phyloP scores from a whole-genome alignment of 148 eudicot genomes.

The Diospyros kaki region DNA sequence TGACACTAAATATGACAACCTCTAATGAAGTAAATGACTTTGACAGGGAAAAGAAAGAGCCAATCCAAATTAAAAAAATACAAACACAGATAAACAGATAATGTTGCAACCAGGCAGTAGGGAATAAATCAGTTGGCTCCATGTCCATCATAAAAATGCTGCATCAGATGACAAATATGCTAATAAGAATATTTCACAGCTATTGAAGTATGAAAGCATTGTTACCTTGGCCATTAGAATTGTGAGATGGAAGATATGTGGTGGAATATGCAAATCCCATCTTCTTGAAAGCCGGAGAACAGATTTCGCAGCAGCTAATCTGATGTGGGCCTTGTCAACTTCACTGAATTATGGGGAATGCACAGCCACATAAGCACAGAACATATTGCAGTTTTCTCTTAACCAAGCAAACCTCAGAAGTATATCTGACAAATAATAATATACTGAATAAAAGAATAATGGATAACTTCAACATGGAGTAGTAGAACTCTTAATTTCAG shows the following conservation, averaged over 20 bases:
- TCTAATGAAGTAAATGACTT: neutral
- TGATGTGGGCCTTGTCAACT: constrained; percentile 46
- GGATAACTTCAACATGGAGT: neutral
- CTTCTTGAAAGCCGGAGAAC: constrained; percentile 79
- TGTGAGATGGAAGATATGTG: constrained; percentile 57
- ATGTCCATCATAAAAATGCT: neutral
- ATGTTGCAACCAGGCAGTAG: neutral
- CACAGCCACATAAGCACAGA: constrained; percentile 9
- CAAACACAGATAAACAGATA: neutral
- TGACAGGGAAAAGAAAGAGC: constrained; percentile 1
- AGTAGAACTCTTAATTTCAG: too few relatives aligned
- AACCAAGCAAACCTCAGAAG: neutral
- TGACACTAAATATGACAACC: neutral
- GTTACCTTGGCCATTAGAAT: constrained; percentile 75
- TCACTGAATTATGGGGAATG: constrained; percentile 42
- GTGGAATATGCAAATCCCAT: constrained; percentile 85
- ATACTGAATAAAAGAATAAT: neutral
- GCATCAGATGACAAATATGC: neutral
- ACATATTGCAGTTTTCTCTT: neutral
- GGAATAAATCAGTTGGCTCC: neutral
- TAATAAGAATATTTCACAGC: too few relatives aligned
- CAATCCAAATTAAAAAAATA: neutral
- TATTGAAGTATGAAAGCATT: neutral
- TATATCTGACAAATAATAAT: neutral
- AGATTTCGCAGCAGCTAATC: constrained; percentile 86